Percentiles rank a stretch among this genome's conserved stretches.
phyloP scores from a whole-genome alignment of 495 filamentous ascomycete genomes.

The Bacidia gigantensis region DNA sequence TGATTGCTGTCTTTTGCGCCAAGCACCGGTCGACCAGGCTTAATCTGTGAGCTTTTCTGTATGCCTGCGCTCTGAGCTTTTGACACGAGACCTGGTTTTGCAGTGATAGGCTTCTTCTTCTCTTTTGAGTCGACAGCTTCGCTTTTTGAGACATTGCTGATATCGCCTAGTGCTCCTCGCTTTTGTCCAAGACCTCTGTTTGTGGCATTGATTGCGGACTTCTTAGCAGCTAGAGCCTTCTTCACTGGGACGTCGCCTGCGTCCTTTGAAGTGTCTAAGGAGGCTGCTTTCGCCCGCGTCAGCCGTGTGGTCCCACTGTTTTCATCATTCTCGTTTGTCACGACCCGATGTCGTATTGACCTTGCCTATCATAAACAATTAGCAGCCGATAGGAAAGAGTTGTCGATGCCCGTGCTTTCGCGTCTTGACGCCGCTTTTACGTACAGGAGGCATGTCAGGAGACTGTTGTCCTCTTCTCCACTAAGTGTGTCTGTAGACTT shows the following conservation, averaged over 20 bases:
- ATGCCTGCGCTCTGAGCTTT: constrained; percentile 65
- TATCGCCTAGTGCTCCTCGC: constrained; percentile 74
- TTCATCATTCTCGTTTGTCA: constrained; percentile 90
- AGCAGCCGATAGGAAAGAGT: no score
- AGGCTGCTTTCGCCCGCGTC: constrained; percentile 84
- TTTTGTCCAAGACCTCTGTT: constrained; percentile 35
- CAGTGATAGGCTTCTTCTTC: constrained; percentile 53
- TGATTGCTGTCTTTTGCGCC: constrained; percentile 52
- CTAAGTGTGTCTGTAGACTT: no score
- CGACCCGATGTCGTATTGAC: constrained; percentile 45
- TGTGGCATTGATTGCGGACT: constrained; percentile 41
- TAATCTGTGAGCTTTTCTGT: constrained; percentile 59
- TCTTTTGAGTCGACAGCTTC: constrained; percentile 46
- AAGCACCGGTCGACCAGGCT: constrained; percentile 48
- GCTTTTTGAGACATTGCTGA: constrained; percentile 83
- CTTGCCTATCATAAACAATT: constrained; percentile 40
- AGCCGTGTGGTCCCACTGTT: constrained; percentile 66
- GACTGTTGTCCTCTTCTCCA: neutral
- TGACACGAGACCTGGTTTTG: constrained; percentile 52
- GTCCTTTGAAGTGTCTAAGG: constrained; percentile 42
- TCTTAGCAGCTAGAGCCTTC: constrained; percentile 65
- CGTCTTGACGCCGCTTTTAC: neutral
- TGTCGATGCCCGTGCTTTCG: no score
- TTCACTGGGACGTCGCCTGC: constrained; percentile 42
- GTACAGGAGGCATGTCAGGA: neutral